Evolutionary conservation across 495 filamentous ascomycete species (phyloP).

Genomic region (Hapsidospora chrysogenum): DNA sequence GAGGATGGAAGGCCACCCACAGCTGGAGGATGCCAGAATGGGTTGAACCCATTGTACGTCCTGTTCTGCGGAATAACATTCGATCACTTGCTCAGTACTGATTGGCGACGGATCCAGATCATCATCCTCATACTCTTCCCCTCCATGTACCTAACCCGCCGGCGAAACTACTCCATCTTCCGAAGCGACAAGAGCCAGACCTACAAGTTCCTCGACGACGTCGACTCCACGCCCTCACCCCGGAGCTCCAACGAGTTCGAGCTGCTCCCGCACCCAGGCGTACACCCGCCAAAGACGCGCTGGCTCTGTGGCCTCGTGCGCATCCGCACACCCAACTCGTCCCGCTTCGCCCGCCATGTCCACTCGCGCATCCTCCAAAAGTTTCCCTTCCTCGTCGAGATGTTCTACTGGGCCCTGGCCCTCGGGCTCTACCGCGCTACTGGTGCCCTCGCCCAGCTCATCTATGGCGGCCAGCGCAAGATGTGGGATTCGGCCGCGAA

Average conservation of each 20-base stretch:
- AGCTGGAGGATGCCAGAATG: slow-evolving; percentile 3
- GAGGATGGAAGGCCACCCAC: not conserved
- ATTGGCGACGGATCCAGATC: slow-evolving; percentile 25
- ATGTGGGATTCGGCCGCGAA: slow-evolving; percentile 52
- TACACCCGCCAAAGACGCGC: slow-evolving; percentile 7
- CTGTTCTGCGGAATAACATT: not conserved
- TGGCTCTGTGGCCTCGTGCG: slow-evolving; percentile 8
- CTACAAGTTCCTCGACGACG: slow-evolving; percentile 4
- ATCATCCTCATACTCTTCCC: slow-evolving; percentile 33
- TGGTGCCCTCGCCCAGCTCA: slow-evolving; percentile 36
- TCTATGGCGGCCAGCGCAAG: slow-evolving; percentile 31
- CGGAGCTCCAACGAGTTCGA: not conserved
- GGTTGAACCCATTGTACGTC: slow-evolving; percentile 4
- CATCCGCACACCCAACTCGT: slow-evolving; percentile 38
- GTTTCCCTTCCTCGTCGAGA: slow-evolving; percentile 63
- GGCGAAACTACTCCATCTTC: slow-evolving; percentile 26
- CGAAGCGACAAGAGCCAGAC: slow-evolving; percentile 3
- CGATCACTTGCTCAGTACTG: not conserved
- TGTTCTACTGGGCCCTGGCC: slow-evolving; percentile 65
- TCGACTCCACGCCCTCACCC: slow-evolving; percentile 1
- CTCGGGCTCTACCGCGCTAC: slow-evolving; percentile 47
- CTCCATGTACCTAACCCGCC: slow-evolving; percentile 34
- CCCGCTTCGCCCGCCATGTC: slow-evolving; percentile 31
- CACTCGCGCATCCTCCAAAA: slow-evolving; percentile 43
- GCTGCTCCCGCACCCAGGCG: slow-evolving; percentile 5